These are phyloP conservation scores for Erythrophleum ivorense DNA, from an alignment of 331 rosid species.

Conservation along the genomic window DNA sequence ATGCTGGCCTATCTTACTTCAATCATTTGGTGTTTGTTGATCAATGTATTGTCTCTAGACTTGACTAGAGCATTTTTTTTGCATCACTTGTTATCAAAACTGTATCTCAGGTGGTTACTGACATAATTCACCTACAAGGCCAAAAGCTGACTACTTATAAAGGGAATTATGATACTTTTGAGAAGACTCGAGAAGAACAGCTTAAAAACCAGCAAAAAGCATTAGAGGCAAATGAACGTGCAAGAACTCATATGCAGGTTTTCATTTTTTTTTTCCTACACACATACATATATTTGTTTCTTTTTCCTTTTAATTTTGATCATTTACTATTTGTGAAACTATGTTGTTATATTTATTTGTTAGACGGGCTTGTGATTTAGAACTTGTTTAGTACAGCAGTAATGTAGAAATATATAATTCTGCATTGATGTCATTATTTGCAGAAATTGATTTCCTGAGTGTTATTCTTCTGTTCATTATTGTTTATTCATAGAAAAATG, in stretches of 20 bases:
- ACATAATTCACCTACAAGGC: slow-evolving; percentile 87
- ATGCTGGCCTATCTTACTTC: slow-evolving; percentile 31
- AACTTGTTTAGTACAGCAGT: slow-evolving; percentile 1
- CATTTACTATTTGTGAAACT: slow-evolving; percentile 8
- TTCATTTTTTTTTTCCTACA: not conserved
- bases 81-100: slow-evolving; percentile 30
- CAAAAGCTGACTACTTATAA: slow-evolving; percentile 75
- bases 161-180: slow-evolving; percentile 93
- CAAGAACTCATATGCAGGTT: slow-evolving; percentile 98
- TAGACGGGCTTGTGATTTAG: slow-evolving; percentile 8
- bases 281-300: not conserved
- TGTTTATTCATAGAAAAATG: not conserved
- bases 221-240: slow-evolving; percentile 85
- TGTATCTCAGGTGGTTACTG: slow-evolving; percentile 82
- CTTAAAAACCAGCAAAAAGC: slow-evolving; percentile 93
- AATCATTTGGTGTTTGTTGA: slow-evolving; percentile 14
- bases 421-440: slow-evolving; percentile 12
- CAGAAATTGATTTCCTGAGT: not conserved
- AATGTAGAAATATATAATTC: slow-evolving; percentile 10
- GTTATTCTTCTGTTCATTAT: slow-evolving; percentile 16
- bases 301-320: not conserved
- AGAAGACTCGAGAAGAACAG: slow-evolving; percentile 87
- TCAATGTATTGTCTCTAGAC: slow-evolving; percentile 30
- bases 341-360: not conserved
- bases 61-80: slow-evolving; percentile 24